Evolutionary conservation across 164 flowering plant species (phyloP), one percentile per base, ranked within the genome.

Genomic region (Echeveria elegans): DNA sequence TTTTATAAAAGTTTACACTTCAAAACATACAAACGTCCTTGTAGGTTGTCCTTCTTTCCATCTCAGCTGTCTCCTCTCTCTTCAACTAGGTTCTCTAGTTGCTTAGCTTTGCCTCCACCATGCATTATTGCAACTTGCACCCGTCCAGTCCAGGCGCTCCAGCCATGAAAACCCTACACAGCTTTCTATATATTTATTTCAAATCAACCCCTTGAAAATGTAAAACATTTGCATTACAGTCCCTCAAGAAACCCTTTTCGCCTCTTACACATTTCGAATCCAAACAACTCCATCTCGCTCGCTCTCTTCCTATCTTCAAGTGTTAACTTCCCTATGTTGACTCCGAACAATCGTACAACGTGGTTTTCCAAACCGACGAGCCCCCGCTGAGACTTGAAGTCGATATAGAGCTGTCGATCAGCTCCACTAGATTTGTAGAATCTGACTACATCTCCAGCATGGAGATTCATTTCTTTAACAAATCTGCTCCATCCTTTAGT

Each of bases 261-360:
- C 9, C 41, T 63, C n/a, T 63, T 63, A 15, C 38, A 75, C 53
- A 74, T 77, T 52, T 77, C 87, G 26, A 82, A 64, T 6, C 76
- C 70, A 52, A 82, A 72, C 16, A 84, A 68, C 66, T 84, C 94
- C 72, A 81, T 69, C 69, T 37, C 68, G 62, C 89, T 79, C 68
- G 48, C 68, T 62, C 89, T 79, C 72, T 84, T 85, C 16, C 62
- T 24, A 14, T 40, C 45, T 40, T 40, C 45, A 2, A 15, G 2
- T 40, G 87, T 80, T 16, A 76, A 68, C 50, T 79, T 78, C 21
- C 83, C 79, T 24, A 91, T 83, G 80, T 91, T 77, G 32, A 91
- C 96, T 10, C 96, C 96, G 64, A 91, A 91, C 7, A 91, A 73
- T 70, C 96, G 68, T 1, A 91, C 80, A 77, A 82, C 75, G 73